Evolutionary conservation across 1,284 basidiomycete species (phyloP).

Genomic region (Athelia psychrophila): DNA sequence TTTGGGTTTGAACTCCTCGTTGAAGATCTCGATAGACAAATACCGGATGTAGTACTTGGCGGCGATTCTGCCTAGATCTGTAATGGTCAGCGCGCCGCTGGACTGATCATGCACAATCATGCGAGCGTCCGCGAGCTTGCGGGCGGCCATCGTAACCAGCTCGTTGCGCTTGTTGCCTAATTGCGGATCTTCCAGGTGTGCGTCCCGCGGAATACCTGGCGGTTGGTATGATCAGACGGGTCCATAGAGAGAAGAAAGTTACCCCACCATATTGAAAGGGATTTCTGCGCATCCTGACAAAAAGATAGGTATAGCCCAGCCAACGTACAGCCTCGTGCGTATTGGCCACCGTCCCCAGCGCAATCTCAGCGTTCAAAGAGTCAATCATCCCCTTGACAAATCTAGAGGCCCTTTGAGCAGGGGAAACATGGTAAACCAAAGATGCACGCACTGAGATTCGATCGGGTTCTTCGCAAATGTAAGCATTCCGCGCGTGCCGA

Average conservation of each 20-base stretch:
- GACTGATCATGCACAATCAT: slow-evolving; percentile 83
- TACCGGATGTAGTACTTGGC: slow-evolving; percentile 95
- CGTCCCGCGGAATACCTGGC: slow-evolving; percentile 77
- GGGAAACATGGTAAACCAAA: not conserved
- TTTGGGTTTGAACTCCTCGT: slow-evolving; percentile 72
- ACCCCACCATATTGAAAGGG: slow-evolving; percentile 84
- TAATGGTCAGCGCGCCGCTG: slow-evolving; percentile 68
- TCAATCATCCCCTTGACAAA: slow-evolving; percentile 89
- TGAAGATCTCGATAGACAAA: slow-evolving; percentile 89
- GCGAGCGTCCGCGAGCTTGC: slow-evolving; percentile 66
- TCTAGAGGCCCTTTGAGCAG: slow-evolving; percentile 38
- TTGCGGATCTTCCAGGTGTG: slow-evolving; percentile 74
- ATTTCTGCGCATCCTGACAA: slow-evolving; percentile 93
- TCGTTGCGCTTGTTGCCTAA: slow-evolving; percentile 75
- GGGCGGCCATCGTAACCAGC: slow-evolving; percentile 72
- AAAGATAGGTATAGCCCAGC: slow-evolving; percentile 97
- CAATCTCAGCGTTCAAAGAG: slow-evolving; percentile 93
- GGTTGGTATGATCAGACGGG: slow-evolving; percentile 2
- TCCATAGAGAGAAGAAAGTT: not conserved
- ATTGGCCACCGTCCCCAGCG: slow-evolving; percentile 92
- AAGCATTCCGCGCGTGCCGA: slow-evolving; percentile 2
- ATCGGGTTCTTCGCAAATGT: slow-evolving; percentile 74
- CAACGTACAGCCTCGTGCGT: slow-evolving; percentile 89
- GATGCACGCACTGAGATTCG: slow-evolving; percentile 79
- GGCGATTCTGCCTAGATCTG: slow-evolving; percentile 91